Percentiles rank a stretch among this genome's conserved stretches.
Evolutionary conservation across 768 basidiomycete species (phyloP).

Genomic region (Mycena polygramma): DNA sequence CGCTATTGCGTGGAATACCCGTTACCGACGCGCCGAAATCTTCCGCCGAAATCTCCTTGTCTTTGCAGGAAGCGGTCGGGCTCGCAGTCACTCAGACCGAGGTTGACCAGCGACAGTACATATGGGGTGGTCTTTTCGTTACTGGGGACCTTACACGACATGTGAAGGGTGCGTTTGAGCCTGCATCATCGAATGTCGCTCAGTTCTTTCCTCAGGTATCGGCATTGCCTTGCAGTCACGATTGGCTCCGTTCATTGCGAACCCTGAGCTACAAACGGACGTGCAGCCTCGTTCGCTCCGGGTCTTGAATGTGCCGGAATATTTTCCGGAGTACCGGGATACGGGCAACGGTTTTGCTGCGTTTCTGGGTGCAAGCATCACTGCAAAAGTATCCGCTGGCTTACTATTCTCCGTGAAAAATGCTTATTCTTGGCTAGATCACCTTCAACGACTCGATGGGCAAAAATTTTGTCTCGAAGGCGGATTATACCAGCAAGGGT

Average conservation of each 20-base stretch:
- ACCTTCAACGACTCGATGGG: conserved; percentile 78
- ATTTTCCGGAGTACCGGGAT: conserved; percentile 91
- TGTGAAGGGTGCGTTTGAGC: conserved; percentile 70
- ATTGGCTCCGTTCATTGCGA: conserved; percentile 71
- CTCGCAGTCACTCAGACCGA: conserved; percentile 72
- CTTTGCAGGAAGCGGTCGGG: conserved; percentile 79
- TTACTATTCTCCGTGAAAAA: background rate
- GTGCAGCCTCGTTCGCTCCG: conserved; percentile 77
- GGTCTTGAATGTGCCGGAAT: conserved; percentile 82
- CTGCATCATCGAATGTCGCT: conserved; percentile 8
- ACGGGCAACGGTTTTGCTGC: conserved; percentile 85
- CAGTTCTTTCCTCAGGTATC: conserved; percentile 59
- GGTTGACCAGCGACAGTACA: conserved; percentile 73
- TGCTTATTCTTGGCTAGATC: conserved; percentile 59
- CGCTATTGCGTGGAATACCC: conserved; percentile 59
- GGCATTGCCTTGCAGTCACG: conserved; percentile 79
- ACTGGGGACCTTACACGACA: conserved; percentile 82
- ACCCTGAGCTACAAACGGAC: conserved; percentile 76
- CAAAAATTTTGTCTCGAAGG: conserved; percentile 83
- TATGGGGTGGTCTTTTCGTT: conserved; percentile 85
- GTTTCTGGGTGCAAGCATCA: conserved; percentile 86
- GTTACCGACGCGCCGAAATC: conserved; percentile 38
- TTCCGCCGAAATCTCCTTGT: conserved; percentile 48
- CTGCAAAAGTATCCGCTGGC: conserved; percentile 75
- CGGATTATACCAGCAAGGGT: conserved; percentile 80